Conservation (phyloP, 208 protist genomes). For the Vickermania ingenoplastis region DNA sequence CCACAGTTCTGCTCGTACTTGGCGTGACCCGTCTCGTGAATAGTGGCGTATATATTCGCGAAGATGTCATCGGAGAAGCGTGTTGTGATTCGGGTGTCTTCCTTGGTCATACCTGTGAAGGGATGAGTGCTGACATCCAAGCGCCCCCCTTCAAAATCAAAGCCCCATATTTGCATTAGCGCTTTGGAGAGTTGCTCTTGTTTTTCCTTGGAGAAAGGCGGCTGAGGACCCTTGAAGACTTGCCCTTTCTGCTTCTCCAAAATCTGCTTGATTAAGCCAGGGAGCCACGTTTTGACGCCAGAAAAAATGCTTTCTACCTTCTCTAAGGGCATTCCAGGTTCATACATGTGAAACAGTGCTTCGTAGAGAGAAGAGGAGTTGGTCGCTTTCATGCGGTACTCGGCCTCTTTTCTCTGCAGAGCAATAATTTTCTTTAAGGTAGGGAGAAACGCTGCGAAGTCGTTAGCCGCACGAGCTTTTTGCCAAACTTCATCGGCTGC, state of each 20-base stretch:
- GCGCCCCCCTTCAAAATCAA: conserved; percentile 72
- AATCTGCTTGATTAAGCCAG: conserved; percentile 56
- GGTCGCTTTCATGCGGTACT: conserved; percentile 31
- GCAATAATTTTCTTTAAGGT: conserved; percentile 68
- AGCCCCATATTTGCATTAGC: conserved; percentile 57
- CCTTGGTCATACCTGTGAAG: conserved; percentile 71
- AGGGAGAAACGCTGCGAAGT: conserved; percentile 58
- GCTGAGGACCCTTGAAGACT: neutral
- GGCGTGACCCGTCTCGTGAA: conserved; percentile 86
- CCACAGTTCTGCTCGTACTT: conserved; percentile 86
- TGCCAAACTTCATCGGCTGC: conserved; percentile 47
- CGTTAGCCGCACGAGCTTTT: conserved; percentile 53
- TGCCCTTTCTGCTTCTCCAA: conserved; percentile 43
- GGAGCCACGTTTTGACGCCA: conserved; percentile 76
- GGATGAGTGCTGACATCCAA: conserved; percentile 82
- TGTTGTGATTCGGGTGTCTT: conserved; percentile 84
- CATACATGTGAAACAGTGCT: conserved; percentile 71
- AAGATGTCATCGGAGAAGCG: conserved; percentile 51
- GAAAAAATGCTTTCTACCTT: conserved; percentile 58
- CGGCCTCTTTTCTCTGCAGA: conserved; percentile 51
- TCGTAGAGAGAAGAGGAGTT: conserved; percentile 48
- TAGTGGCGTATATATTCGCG: conserved; percentile 44
- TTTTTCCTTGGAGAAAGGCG: conserved; percentile 36
- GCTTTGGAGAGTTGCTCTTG: conserved; percentile 47
- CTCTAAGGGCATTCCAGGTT: conserved; percentile 61